phyloP scores from a whole-genome alignment of 768 basidiomycete species.

The Cytidiella melzeri region DNA sequence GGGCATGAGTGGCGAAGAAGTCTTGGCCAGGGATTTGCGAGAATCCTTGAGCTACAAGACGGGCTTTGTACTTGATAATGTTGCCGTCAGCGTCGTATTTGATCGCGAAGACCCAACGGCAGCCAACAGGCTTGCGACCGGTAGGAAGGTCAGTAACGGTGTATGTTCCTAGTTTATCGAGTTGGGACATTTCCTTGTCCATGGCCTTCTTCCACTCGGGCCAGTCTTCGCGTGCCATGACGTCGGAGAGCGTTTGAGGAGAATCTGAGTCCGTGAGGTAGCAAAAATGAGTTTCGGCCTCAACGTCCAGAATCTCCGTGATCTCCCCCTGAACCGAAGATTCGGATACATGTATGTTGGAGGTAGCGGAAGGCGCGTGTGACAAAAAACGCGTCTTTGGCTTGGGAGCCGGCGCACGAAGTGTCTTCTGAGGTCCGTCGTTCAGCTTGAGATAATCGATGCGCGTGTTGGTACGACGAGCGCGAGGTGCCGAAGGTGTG shows the following conservation, averaged over 20 bases:
- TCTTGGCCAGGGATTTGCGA: no score
- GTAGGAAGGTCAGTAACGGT: slow-evolving; percentile 21
- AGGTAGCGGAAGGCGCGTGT: no score
- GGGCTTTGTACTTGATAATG: no score
- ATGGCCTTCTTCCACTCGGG: slow-evolving; percentile 14
- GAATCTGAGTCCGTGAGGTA: neutral
- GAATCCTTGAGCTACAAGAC: no score
- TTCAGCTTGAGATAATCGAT: slow-evolving; percentile 2
- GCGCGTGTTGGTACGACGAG: neutral
- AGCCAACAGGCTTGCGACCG: slow-evolving; percentile 28
- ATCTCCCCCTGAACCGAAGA: no score
- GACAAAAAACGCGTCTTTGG: no score
- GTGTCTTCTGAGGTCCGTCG: no score
- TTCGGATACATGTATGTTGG: no score
- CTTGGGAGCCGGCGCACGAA: no score
- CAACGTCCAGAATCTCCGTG: no score
- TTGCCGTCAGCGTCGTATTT: slow-evolving; percentile 35
- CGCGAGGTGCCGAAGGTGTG: no score
- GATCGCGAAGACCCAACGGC: no score
- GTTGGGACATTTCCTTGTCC: slow-evolving; percentile 11
- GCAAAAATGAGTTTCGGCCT: neutral
- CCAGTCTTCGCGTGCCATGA: slow-evolving; percentile 1
- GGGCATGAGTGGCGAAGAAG: slow-evolving; percentile 29
- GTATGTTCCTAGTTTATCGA: slow-evolving; percentile 12
- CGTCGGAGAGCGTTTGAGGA: slow-evolving; percentile 2